Percentiles rank a stretch among this genome's conserved stretches.
phyloP scores from a whole-genome alignment of 805 yeast species.

The Lachancea quebecensis region DNA sequence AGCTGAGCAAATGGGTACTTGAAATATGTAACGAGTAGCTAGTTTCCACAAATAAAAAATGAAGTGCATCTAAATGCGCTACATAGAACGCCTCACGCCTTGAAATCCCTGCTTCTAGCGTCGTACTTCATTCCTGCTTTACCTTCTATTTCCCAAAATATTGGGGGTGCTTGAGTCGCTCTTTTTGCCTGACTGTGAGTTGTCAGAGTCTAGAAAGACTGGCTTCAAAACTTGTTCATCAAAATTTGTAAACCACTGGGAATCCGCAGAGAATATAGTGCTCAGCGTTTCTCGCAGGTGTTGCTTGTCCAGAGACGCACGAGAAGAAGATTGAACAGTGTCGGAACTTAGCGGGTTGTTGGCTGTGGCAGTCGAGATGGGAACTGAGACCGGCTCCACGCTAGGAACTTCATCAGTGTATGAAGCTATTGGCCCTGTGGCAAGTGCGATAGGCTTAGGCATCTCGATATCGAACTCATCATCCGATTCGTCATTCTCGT shows the following conservation, averaged over 20 bases:
- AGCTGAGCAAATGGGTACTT: constrained; percentile 65
- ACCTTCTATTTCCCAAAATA: constrained; percentile 5
- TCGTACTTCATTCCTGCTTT: background rate
- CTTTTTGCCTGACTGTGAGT: constrained; percentile 4
- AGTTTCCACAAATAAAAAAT: background rate
- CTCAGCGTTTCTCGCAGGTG: constrained; percentile 18
- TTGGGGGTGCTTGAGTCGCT: constrained; percentile 7
- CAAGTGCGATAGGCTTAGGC: constrained; percentile 23
- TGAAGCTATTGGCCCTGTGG: constrained; percentile 8
- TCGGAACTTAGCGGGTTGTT: too few species aligned
- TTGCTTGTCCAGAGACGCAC: constrained; percentile 15
- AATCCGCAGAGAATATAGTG: constrained; percentile 31
- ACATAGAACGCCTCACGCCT: background rate
- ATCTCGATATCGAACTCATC: constrained; percentile 90
- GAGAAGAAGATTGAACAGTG: constrained; percentile 1
- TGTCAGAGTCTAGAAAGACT: constrained; percentile 60
- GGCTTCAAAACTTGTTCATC: constrained; percentile 94
- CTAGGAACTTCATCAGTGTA: constrained; percentile 10
- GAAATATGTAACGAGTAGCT: constrained; percentile 35
- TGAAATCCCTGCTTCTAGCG: background rate
- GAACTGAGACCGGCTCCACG: too few species aligned
- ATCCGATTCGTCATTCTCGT: constrained; percentile 69
- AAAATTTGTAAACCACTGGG: constrained; percentile 87
- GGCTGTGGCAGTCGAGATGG: constrained; percentile 1
- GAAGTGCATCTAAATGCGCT: background rate